Evolutionary conservation across 257 asterid species (phyloP).

Genomic region (Datura wrightii): DNA sequence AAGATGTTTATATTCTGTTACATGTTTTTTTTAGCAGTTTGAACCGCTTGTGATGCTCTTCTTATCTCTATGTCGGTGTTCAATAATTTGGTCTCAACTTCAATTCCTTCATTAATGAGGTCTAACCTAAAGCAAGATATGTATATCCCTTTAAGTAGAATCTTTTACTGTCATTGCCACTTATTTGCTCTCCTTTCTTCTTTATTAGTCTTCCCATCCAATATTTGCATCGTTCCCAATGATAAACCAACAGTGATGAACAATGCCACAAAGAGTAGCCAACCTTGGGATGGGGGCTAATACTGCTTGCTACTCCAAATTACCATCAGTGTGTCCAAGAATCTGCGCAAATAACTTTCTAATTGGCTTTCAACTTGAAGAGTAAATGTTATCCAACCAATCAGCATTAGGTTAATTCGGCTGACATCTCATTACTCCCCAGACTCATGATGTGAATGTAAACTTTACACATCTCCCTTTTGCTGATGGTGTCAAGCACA

Average conservation of each 20-base stretch:
- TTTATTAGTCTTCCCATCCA: not conserved
- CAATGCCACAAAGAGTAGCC: not conserved
- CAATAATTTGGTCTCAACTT: slow-evolving; percentile 1
- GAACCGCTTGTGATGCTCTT: not conserved
- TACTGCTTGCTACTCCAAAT: not conserved
- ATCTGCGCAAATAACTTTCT: not conserved
- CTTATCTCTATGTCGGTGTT: slow-evolving; percentile 4
- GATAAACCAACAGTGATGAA: not conserved
- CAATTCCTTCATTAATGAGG: not conserved
- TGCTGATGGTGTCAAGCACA: not conserved
- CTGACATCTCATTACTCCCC: not conserved
- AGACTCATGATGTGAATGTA: not conserved
- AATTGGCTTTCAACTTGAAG: not conserved
- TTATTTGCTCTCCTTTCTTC: not conserved
- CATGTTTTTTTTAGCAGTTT: slow-evolving; percentile 10
- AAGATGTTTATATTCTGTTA: not conserved
- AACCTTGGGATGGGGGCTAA: not conserved
- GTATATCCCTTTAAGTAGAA: not conserved
- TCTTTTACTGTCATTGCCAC: not conserved
- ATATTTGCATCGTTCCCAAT: not conserved
- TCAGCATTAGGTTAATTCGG: not conserved
- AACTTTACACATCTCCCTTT: not conserved
- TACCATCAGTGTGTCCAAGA: not conserved
- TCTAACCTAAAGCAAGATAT: not conserved
- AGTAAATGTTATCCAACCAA: not conserved